Evolutionary conservation across 805 yeast species (phyloP).

Genomic region (Saccharomycopsis schoenii): DNA sequence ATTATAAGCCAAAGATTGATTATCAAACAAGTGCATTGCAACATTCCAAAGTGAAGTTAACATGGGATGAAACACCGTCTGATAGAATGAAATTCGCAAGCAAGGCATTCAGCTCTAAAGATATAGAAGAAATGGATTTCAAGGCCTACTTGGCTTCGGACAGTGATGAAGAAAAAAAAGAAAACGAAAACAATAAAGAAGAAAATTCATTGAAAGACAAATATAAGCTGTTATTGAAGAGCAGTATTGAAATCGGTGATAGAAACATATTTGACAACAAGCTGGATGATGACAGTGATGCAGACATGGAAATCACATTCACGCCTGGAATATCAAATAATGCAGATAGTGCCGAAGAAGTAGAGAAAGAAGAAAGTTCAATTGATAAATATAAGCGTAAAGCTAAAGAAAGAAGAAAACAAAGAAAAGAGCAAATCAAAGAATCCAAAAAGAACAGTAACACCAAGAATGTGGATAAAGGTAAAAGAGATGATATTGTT

Average conservation of each 20-base stretch:
- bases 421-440: conserved; percentile 69
- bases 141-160: conserved; percentile 85
- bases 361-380: conserved; percentile 54
- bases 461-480: conserved; percentile 21
- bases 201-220: conserved; percentile 39
- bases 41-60: conserved; percentile 89
- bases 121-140: conserved; percentile 83
- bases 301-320: conserved; percentile 93
- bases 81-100: conserved; percentile 71
- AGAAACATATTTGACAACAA: conserved; percentile 28
- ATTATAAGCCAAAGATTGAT: conserved; percentile 61
- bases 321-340: conserved; percentile 68
- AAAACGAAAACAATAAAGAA: conserved; percentile 41
- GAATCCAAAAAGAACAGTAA: conserved; percentile 36
- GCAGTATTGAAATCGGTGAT: conserved; percentile 27
- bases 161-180: conserved; percentile 45
- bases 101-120: conserved; percentile 78
- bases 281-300: conserved; percentile 42
- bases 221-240: conserved; percentile 49
- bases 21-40: conserved; percentile 94
- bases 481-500: conserved; percentile 20
- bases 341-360: conserved; percentile 25
- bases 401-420: conserved; percentile 86
- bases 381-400: conserved; percentile 74
- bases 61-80: conserved; percentile 98